A percentile compares a stretch with the other conserved stretches of the same genome.
Evolutionary conservation across 441 rosid species (phyloP).

Genomic region (Populus hybrid): DNA sequence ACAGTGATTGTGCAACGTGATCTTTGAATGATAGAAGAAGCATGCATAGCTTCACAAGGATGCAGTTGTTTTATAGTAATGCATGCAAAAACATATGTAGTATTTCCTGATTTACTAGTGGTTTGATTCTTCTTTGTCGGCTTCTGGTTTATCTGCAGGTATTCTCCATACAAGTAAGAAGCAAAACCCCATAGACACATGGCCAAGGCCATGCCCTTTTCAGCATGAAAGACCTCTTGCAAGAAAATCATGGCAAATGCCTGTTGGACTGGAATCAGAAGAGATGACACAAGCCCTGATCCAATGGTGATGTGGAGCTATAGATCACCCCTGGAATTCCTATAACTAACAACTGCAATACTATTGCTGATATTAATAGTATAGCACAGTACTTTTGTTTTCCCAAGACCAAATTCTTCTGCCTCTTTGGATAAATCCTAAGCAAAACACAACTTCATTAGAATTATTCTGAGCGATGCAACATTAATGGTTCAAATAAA

Average conservation of each 20-base stretch:
- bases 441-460: neutral
- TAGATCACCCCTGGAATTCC: constrained; percentile 11
- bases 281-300: constrained; percentile 6
- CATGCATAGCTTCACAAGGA: too few species aligned
- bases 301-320: constrained; percentile 17
- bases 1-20: too few species aligned
- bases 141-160: neutral
- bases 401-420: constrained; percentile 13
- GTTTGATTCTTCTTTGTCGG: neutral
- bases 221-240: constrained; percentile 8
- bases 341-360: constrained; percentile 1
- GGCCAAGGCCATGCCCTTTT: constrained; percentile 21
- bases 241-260: neutral
- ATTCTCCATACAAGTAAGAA: constrained; percentile 15
- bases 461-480: neutral
- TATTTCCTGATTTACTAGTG: neutral
- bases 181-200: constrained; percentile 21
- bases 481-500: neutral
- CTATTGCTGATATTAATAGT: neutral
- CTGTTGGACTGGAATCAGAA: too few species aligned
- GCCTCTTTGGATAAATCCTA: constrained; percentile 19
- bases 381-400: constrained; percentile 7
- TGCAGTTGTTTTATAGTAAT: too few species aligned
- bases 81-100: too few species aligned
- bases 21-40: too few species aligned